These are phyloP conservation scores for Cubamyces sp. DNA, from an alignment of 768 basidiomycete species.

Conservation along the genomic window DNA sequence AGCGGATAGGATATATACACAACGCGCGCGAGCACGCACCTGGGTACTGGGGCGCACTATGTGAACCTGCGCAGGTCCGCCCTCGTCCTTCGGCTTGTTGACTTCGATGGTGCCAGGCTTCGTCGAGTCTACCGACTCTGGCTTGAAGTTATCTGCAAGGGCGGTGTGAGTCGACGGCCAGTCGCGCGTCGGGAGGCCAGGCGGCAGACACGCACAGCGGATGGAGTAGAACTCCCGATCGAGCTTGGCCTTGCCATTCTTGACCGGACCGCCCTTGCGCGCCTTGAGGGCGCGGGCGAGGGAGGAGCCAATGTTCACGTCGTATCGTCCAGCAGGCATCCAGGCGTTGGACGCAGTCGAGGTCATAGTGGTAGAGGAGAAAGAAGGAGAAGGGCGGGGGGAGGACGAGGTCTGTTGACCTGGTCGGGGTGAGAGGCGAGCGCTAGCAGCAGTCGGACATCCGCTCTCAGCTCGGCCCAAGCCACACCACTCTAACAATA, in stretches of 20 bases:
- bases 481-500: constrained; percentile 1
- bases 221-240: constrained; percentile 79
- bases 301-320: constrained; percentile 64
- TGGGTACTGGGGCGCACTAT: constrained; percentile 70
- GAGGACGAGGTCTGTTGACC: constrained; percentile 7
- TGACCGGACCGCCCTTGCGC: constrained; percentile 54
- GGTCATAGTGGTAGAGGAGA: constrained; percentile 39
- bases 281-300: constrained; percentile 69
- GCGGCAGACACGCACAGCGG: constrained; percentile 54
- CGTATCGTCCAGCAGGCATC: constrained; percentile 66
- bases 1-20: neutral
- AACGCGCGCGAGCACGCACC: constrained; percentile 44
- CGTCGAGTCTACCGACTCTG: constrained; percentile 66
- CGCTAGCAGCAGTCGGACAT: neutral
- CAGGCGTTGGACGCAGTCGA: constrained; percentile 49
- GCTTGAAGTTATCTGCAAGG: constrained; percentile 72
- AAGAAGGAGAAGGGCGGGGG: constrained; percentile 12
- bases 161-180: neutral
- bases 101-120: constrained; percentile 71
- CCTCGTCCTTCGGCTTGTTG: constrained; percentile 52
- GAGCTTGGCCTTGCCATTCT: constrained; percentile 50
- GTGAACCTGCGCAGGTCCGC: constrained; percentile 45
- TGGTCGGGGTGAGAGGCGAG: neutral
- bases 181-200: neutral
- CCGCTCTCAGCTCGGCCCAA: constrained; percentile 3